Evolutionary conservation across 495 filamentous ascomycete species (phyloP).

Genomic region (Trichoderma gamsii): DNA sequence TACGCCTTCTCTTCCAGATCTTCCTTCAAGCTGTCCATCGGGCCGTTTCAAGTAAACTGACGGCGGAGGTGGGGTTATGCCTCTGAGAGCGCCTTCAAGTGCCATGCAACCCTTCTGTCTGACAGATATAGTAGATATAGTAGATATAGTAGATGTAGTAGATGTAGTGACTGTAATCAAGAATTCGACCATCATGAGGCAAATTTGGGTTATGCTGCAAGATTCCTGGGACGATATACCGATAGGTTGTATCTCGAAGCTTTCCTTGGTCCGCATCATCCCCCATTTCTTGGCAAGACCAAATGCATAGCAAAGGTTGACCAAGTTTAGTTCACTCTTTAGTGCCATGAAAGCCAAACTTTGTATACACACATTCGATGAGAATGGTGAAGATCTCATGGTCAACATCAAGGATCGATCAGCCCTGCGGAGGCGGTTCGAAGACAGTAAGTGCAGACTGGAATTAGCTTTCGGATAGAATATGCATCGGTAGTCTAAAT

Average conservation of each 20-base stretch:
- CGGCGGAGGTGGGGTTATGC: no score
- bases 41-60: no score
- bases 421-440: not conserved
- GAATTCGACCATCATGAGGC: not conserved
- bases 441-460: not conserved
- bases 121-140: no score
- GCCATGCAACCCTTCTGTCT: no score
- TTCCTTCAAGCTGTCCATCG: no score
- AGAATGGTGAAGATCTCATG: constrained; percentile 12
- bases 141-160: no score
- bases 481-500: not conserved
- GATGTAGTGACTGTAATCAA: not conserved
- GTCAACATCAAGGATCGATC: not conserved
- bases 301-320: not conserved
- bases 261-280: not conserved
- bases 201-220: not conserved
- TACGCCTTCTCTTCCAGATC: no score
- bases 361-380: not conserved
- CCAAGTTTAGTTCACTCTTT: not conserved
- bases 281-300: not conserved
- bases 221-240: constrained; percentile 13
- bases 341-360: not conserved
- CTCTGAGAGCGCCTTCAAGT: no score
- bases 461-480: not conserved
- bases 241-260: constrained; percentile 5